Conservation (phyloP, 352 stramenopile genomes). For the Blastocystis sp. region DNA sequence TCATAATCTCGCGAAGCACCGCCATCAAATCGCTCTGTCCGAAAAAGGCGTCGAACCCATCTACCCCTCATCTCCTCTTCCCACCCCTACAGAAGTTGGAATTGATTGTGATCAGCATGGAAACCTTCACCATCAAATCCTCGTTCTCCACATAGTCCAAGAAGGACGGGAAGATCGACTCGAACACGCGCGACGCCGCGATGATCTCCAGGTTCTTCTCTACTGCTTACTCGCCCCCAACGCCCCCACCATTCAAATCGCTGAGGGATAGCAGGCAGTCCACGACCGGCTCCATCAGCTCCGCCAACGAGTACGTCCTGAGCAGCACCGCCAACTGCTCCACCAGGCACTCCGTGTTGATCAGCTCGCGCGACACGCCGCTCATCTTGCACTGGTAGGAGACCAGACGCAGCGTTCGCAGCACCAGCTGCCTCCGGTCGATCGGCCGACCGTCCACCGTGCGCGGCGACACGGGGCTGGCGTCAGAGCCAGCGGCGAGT, state of each 20-base stretch:
- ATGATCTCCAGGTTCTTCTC: constrained; percentile 43
- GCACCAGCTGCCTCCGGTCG: neutral
- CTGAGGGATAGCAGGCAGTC: constrained; percentile 19
- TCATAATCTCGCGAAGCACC: constrained; percentile 3
- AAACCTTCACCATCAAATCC: neutral
- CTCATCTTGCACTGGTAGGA: constrained; percentile 1
- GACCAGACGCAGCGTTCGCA: neutral
- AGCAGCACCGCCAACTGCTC: neutral
- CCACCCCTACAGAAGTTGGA: constrained; percentile 42
- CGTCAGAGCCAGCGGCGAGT: no score
- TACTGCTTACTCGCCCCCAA: neutral
- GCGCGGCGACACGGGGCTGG: neutral
- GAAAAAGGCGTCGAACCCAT: constrained; percentile 53
- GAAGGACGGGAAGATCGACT: constrained; percentile 6
- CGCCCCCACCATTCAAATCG: constrained; percentile 45
- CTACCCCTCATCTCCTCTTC: neutral
- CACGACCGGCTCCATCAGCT: constrained; percentile 1
- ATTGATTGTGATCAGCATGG: constrained; percentile 50
- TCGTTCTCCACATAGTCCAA: constrained; percentile 19
- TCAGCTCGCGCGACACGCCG: constrained; percentile 3
- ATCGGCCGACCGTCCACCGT: neutral
- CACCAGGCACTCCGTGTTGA: constrained; percentile 15
- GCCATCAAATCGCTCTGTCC: neutral
- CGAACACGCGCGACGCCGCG: neutral
- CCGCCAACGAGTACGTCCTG: neutral